Base-by-base conservation (phyloP, 139 green algal species). In the Coelastrella sp. region DNA sequence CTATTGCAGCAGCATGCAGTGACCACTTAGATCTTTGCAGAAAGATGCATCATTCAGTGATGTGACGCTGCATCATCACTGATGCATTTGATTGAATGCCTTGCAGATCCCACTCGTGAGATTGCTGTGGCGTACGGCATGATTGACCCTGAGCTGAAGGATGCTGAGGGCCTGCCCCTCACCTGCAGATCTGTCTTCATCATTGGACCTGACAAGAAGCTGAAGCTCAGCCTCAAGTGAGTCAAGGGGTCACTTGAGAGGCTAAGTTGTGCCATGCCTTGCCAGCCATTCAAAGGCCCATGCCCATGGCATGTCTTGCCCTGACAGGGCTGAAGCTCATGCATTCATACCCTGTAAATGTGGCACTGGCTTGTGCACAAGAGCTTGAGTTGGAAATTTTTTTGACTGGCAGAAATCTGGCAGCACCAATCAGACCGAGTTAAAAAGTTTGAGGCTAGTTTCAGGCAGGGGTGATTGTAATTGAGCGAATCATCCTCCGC, bases 121-220 rank as follows among this genome's bases (percentile, higher is more conserved):
- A 84, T 75, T 35, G 60, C 81, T 24, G 60, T 75, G 17, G 61
- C 81, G 0, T 75, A 87, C 24, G 90, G 91, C 75, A 96, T 95
- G 93, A 89, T 96, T 59, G 94, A 96, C 83, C 93, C 92, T 17
- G 88, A 89, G 73, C 89, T 92, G 66, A 94, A 94, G 84, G 93
- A 93, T 75, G 87, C 87, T 7, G 85, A 94, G n/a, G 93, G 89
- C 25, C 88, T 96, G 87, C 94, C 93, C 9, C 86, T 95, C 56
- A 93, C 94, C 27, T 93, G 89, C 92, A 88, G 88, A 57, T 90
- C 94, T 22, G 94, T 96, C 19, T 96, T 95, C 90, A 94, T 96
- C 57, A 93, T 96, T 76, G 92, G 79, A 3, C 94, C 94, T 35
- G 94, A 96, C 89, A 95, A 95, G 91, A 96, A 95, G 92, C 89